Evolutionary conservation across 768 basidiomycete species (phyloP).

Genomic region (Lentinula guzmanii): DNA sequence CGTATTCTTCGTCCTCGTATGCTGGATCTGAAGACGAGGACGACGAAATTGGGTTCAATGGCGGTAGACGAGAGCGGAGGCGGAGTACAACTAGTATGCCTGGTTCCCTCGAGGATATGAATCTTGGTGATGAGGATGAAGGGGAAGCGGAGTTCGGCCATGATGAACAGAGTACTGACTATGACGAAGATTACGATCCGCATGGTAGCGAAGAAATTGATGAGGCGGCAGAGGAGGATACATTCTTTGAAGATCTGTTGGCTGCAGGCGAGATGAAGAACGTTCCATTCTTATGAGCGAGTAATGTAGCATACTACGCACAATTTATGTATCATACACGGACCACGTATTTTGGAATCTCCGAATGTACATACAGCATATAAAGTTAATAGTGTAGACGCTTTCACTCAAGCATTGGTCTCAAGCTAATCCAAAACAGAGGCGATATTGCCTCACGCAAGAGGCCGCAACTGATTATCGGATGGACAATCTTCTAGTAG

Average conservation of each 20-base stretch:
- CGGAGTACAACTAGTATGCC: constrained; percentile 84
- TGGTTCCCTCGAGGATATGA: constrained; percentile 65
- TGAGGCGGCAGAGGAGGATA: constrained; percentile 63
- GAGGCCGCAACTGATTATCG: too few relatives aligned
- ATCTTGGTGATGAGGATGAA: constrained; percentile 33
- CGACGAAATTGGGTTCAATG: constrained; percentile 33
- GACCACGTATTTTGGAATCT: background rate
- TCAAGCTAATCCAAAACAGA: too few relatives aligned
- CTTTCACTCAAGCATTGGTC: too few relatives aligned
- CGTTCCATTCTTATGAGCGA: constrained; percentile 53
- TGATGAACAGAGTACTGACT: background rate
- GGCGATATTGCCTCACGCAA: too few relatives aligned
- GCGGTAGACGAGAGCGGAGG: constrained; percentile 37
- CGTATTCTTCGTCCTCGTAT: constrained; percentile 31
- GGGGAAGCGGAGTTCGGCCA: constrained; percentile 13
- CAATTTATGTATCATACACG: background rate
- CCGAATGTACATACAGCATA: too few relatives aligned
- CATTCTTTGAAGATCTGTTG: constrained; percentile 74
- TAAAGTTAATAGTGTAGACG: too few relatives aligned
- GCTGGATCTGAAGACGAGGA: constrained; percentile 50
- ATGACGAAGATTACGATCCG: constrained; percentile 19
- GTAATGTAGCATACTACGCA: background rate
- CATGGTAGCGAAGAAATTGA: constrained; percentile 32
- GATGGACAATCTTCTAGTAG: too few relatives aligned
- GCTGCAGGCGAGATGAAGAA: constrained; percentile 82